Evolutionary conservation across 2,329 filamentous ascomycete genomes (phyloP).

Genomic region (Colletotrichum gloeosporioides): DNA sequence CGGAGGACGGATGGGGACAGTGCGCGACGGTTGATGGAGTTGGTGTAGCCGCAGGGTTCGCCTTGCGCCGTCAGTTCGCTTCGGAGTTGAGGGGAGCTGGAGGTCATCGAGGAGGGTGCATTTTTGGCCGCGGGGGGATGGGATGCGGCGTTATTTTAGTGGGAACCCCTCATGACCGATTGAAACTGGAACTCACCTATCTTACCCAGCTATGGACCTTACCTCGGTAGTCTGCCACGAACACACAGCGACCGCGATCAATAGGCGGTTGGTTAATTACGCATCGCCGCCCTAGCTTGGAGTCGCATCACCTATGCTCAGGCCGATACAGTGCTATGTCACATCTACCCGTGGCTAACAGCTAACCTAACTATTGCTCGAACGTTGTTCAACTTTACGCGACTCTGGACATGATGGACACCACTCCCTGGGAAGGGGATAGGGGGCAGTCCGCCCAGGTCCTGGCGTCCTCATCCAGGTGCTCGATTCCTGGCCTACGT

Average conservation of each 20-base stretch:
- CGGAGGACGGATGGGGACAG: slow-evolving; percentile 8
- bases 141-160: background rate
- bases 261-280: background rate
- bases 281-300: background rate
- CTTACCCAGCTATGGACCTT: background rate
- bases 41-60: slow-evolving; percentile 8
- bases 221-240: background rate
- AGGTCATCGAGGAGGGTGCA: slow-evolving; percentile 12
- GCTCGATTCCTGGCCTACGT: too few species aligned
- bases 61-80: slow-evolving; percentile 15
- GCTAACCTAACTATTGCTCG: too few species aligned
- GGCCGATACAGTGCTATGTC: too few species aligned
- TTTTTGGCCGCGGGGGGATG: background rate
- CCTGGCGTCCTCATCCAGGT: too few species aligned
- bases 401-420: too few species aligned
- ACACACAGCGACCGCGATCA: background rate
- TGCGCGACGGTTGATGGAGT: background rate
- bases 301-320: too few species aligned
- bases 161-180: background rate
- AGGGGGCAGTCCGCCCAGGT: too few species aligned
- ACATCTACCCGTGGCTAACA: too few species aligned
- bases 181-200: background rate
- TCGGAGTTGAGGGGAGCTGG: slow-evolving; percentile 8
- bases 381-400: too few species aligned
- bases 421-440: too few species aligned